Base-by-base conservation (phyloP, 495 filamentous ascomycete genomes). In the Aspergillus cavernicola region DNA sequence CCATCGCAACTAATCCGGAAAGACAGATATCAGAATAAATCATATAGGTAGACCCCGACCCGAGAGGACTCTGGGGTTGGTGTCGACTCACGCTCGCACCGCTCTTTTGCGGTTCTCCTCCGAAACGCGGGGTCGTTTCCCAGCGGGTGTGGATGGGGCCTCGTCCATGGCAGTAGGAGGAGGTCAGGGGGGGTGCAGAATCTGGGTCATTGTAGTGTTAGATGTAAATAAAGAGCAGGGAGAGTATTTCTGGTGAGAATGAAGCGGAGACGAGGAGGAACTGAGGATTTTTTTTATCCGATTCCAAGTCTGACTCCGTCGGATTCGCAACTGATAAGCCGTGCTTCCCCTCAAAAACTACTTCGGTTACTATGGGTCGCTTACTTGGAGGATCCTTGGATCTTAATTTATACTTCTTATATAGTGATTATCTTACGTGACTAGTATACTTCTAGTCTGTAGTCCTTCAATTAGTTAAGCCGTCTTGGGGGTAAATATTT, bases 81-180 rank as follows among this genome's bases (percentile, higher is more conserved):
- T 3, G 5, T 36, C 33, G 36, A 55, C 64, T 56, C 63, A 77
- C 73, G 73, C 73, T 68, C 73, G 65, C 29, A 75, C 73, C 36
- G 73, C 73, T 59, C 73, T 66, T 56, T 77, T 77, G 61, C 73
- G 70, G 60, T 77, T 74, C 55, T 77, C 73, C 54, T 77, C 73
- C 36, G 73, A 67, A 50, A 77, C 71, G 31, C 73, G 73, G 53
- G 72, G 72, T 61, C 73, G 69, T 56, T 77, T 77, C 55, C 67
- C 62, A 51, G 64, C 48, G 49, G 61, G 59, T 42, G 63, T 60
- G 52, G 60, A 49, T 48, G 59, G 56, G 41, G 52, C 61, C 66
- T 66, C 44, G 47, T 70, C 67, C 60, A 63, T 63, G 29, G 43
- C 49, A 45, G 52, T 43, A 45, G 38, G 48, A 49, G 41, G 48